Conservation (phyloP, 106 monocot genomes). For the Vanilla planifolia region DNA sequence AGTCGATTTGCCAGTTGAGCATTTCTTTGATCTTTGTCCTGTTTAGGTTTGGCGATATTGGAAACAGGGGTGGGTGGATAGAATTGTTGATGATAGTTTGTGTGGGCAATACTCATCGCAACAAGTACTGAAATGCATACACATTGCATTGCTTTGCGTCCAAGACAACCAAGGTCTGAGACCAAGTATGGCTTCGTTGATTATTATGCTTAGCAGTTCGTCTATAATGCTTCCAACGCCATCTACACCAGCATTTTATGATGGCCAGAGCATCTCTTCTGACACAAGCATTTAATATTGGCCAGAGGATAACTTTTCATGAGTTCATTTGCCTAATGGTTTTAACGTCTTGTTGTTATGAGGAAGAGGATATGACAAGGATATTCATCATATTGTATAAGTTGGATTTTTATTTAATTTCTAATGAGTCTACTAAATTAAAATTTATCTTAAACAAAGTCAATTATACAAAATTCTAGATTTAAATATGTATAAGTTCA, state of each 20-base stretch:
- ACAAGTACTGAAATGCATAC: not conserved
- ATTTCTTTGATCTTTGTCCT: not conserved
- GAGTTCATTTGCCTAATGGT: no score
- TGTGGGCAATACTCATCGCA: not conserved
- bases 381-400: no score
- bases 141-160: conserved; percentile 22
- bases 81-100: not conserved
- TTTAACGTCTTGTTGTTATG: no score
- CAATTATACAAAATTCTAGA: no score
- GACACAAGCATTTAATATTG: no score
- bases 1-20: not conserved
- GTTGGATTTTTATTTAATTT: no score
- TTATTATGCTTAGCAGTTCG: conserved; percentile 19
- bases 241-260: conserved; percentile 4
- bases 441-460: no score
- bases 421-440: no score
- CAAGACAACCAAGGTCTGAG: conserved; percentile 18
- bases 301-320: no score
- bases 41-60: not conserved
- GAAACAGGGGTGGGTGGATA: not conserved
- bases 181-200: conserved; percentile 14
- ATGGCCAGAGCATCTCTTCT: not conserved
- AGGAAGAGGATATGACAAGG: no score
- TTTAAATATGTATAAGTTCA: no score
- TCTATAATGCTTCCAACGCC: conserved; percentile 9